phyloP scores from a whole-genome alignment of 2,329 filamentous ascomycete species.

The Colletotrichum sp. region DNA sequence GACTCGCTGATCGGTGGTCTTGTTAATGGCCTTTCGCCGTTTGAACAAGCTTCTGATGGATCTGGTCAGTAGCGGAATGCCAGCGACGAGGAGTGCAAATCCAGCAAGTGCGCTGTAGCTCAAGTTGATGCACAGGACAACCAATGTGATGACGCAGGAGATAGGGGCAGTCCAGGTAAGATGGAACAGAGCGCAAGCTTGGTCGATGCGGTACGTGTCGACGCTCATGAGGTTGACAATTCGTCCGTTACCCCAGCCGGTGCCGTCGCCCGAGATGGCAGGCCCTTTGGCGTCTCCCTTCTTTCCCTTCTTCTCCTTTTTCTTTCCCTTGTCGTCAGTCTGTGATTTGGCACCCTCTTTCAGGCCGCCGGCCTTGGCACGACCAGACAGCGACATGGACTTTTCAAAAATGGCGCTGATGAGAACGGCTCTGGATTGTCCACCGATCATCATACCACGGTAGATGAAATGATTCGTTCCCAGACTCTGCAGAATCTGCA shows the following conservation, averaged over 20 bases:
- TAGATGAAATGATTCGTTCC: slow-evolving; percentile 92
- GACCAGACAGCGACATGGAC: slow-evolving; percentile 84
- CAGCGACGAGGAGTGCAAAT: slow-evolving; percentile 80
- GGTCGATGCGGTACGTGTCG: slow-evolving; percentile 91
- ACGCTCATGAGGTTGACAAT: slow-evolving; percentile 95
- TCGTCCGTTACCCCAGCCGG: slow-evolving; percentile 90
- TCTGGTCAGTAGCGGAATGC: slow-evolving; percentile 77
- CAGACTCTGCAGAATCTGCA: slow-evolving; percentile 85
- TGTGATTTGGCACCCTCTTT: slow-evolving; percentile 51
- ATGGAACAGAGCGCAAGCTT: slow-evolving; percentile 88
- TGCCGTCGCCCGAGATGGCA: slow-evolving; percentile 69
- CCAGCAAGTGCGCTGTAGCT: slow-evolving; percentile 89
- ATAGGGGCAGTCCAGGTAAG: slow-evolving; percentile 89
- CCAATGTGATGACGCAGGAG: slow-evolving; percentile 77
- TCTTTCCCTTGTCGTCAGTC: slow-evolving; percentile 43
- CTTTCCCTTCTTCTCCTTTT: slow-evolving; percentile 44
- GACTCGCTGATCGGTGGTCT: slow-evolving; percentile 90
- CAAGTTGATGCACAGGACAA: slow-evolving; percentile 84
- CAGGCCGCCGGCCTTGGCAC: slow-evolving; percentile 82
- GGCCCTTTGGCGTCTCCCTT: slow-evolving; percentile 43
- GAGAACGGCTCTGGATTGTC: slow-evolving; percentile 79
- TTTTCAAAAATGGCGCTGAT: slow-evolving; percentile 93
- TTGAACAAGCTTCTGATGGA: slow-evolving; percentile 79
- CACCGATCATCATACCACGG: slow-evolving; percentile 89
- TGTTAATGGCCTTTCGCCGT: slow-evolving; percentile 83